A percentile compares a stretch with the other conserved stretches of the same genome.
Conservation (phyloP, 306 rosid genomes). For the Cotoneaster glaucophyllus region DNA sequence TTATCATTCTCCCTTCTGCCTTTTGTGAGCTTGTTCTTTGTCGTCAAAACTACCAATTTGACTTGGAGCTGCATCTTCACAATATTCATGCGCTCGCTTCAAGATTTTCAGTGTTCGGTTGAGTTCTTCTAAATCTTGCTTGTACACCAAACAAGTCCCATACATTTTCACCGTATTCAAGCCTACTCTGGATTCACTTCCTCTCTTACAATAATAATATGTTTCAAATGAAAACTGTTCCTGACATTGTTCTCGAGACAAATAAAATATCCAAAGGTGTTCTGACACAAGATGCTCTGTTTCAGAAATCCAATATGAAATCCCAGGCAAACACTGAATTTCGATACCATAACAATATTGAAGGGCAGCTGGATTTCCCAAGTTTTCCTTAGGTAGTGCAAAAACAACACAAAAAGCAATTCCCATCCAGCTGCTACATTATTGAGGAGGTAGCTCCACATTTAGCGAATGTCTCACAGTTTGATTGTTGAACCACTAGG, state of each 20-base stretch:
- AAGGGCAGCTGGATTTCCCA: too few relatives aligned
- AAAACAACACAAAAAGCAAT: conserved; percentile 1
- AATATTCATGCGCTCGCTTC: not conserved
- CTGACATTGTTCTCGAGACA: not conserved
- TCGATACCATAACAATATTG: fast-evolving
- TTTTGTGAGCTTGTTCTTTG: not conserved
- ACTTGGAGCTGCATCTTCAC: not conserved
- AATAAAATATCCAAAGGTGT: not conserved
- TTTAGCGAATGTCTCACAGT: not conserved
- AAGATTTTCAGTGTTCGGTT: too few relatives aligned
- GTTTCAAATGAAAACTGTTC: not conserved
- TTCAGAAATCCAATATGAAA: too few relatives aligned
- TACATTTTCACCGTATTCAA: not conserved
- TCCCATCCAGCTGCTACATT: not conserved
- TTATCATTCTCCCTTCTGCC: too few relatives aligned
- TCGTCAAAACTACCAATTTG: not conserved
- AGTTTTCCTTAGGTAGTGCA: too few relatives aligned
- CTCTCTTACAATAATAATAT: fast-evolving
- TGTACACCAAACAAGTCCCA: not conserved
- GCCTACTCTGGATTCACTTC: too few relatives aligned
- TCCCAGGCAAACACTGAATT: too few relatives aligned
- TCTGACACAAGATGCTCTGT: fast-evolving
- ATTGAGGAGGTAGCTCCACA: not conserved
- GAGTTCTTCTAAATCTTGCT: not conserved
- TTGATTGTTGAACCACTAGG: conserved; percentile 4